These are phyloP conservation scores for Pterulicium gracile DNA, from an alignment of 1,284 basidiomycete genomes.

Conservation along the genomic window DNA sequence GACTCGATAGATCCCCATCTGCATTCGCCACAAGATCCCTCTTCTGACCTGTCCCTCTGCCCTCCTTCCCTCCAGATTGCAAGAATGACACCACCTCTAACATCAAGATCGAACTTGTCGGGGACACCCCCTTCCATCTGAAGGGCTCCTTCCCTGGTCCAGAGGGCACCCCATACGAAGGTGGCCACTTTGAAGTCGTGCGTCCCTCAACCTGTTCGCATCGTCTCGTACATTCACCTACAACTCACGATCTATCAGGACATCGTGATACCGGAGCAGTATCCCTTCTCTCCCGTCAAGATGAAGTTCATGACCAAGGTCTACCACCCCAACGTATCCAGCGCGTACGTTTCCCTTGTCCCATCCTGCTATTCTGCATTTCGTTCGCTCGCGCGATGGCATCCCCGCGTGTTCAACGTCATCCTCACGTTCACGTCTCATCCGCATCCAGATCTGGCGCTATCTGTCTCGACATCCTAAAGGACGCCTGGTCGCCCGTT, in stretches of 20 bases:
- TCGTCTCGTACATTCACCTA: constrained; percentile 5
- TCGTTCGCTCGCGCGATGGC: too few relatives aligned
- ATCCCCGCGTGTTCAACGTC: neutral
- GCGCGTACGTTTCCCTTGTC: constrained; percentile 45
- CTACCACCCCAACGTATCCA: constrained; percentile 96
- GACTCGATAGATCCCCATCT: neutral
- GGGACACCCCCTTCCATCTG: constrained; percentile 81
- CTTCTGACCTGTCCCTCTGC: too few relatives aligned
- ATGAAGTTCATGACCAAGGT: constrained; percentile 98
- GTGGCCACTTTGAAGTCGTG: constrained; percentile 89
- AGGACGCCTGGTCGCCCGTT: constrained; percentile 88
- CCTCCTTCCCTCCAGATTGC: constrained; percentile 73
- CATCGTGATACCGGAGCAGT: constrained; percentile 89
- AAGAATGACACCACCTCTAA: constrained; percentile 86
- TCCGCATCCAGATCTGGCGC: constrained; percentile 40
- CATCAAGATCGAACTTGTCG: constrained; percentile 79
- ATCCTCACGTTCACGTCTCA: neutral
- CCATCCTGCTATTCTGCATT: neutral
- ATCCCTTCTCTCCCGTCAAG: constrained; percentile 96
- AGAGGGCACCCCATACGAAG: constrained; percentile 89
- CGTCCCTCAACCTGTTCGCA: constrained; percentile 21
- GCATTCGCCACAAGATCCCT: constrained; percentile 2
- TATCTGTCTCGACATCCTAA: constrained; percentile 67
- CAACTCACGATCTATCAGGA: constrained; percentile 41
- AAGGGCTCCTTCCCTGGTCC: constrained; percentile 89